Evolutionary conservation across 2,329 filamentous ascomycete species (phyloP), one percentile per base, ranked within the genome.

Genomic region (Fonsecaea monophora): DNA sequence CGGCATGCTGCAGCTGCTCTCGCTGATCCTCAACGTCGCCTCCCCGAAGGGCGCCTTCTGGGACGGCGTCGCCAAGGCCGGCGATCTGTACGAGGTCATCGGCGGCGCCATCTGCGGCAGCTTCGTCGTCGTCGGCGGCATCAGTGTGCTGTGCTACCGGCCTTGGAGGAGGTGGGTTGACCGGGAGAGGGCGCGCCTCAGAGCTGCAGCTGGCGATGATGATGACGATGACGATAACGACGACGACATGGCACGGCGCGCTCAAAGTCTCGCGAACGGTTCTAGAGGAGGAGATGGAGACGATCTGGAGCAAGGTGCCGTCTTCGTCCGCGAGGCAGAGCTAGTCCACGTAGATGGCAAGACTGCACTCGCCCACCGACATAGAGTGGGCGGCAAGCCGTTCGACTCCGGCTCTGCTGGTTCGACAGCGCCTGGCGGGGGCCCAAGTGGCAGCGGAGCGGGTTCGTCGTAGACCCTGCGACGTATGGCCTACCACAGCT

Each of bases 31-130:
- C 62, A 92, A 94, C 73, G 89, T 94, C 0, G 89, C 90, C 0
- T 38, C 58, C 5, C 67, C 69, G 12, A 64, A 45, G 2, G 93
- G 92, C 0, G 78, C 78, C n/a, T 97, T 98, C 78, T 98, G 95
- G 95, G 89, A 96, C 60, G 94, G 93, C 0, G 90, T 98, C 0
- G 86, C 87, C 58, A 86, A 83, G 0, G 88, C 90, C 0, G 88
- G 91, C 0, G 92, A 97, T 70, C 85, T 93, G 75, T 97, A 92
- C 72, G 92, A 96, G 78, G 86, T 94, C 67, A 89, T 97, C 54
- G 93, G 94, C 9, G 95, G 92, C 1, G 86, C 85, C 15, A 97
- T 99, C 38, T 97, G 94, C 70, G 93, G 89, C 0, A 83, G 92
- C 0, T 98, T 98, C 73, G 79, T 97, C 0, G 77, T 96, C 0